Evolutionary conservation across 768 basidiomycete genomes (phyloP).

Genomic region (Coprinellus aureogranulatus): DNA sequence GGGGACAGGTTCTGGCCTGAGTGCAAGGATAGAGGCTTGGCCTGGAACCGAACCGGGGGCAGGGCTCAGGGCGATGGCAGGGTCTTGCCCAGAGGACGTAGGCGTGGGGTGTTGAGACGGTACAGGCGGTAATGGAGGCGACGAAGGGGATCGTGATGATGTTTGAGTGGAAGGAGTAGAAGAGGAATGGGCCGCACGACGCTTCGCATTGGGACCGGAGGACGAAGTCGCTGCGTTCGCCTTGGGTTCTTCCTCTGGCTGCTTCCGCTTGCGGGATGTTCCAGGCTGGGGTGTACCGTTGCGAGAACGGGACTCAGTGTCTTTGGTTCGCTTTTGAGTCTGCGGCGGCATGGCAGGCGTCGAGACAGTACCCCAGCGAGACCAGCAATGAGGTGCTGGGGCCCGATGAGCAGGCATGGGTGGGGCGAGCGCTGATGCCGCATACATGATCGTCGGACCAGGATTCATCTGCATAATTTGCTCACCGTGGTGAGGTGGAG

Average conservation of each 20-base stretch:
- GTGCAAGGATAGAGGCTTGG: not conserved
- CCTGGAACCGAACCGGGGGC: not conserved
- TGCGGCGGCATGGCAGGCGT: constrained; percentile 46
- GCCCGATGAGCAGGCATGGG: constrained; percentile 8
- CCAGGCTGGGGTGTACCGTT: constrained; percentile 35
- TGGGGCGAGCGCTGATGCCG: constrained; percentile 9
- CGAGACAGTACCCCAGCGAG: constrained; percentile 45
- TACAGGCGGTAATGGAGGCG: not conserved
- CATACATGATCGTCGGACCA: constrained; percentile 9
- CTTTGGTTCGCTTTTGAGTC: constrained; percentile 37
- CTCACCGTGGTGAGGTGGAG: constrained; percentile 10
- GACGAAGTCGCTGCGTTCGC: constrained; percentile 24
- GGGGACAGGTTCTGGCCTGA: no score
- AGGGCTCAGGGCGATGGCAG: not conserved
- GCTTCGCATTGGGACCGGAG: constrained; percentile 21
- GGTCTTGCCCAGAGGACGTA: not conserved
- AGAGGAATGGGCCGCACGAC: constrained; percentile 18
- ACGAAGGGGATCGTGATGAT: constrained; percentile 29
- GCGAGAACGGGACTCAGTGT: constrained; percentile 27
- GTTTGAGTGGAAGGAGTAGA: constrained; percentile 23
- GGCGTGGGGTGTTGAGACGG: not conserved
- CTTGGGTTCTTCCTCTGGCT: constrained; percentile 34
- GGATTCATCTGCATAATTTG: constrained; percentile 10
- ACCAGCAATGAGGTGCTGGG: constrained; percentile 44
- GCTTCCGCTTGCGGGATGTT: constrained; percentile 45